phyloP scores from a whole-genome alignment of 192 early-diverging fungal species.

The Coemansia sp. region DNA sequence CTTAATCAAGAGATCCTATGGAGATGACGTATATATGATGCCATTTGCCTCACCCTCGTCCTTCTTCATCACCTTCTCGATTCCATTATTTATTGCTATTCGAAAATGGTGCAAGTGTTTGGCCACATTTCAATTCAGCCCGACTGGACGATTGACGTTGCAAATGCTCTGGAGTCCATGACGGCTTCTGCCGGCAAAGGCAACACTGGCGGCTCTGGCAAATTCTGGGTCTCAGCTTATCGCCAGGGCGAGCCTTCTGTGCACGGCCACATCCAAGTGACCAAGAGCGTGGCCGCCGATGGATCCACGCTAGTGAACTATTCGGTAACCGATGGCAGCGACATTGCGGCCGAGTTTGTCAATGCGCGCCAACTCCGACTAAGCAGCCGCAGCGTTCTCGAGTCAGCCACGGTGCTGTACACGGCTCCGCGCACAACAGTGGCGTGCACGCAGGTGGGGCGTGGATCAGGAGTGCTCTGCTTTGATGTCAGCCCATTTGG shows the following conservation, averaged over 20 bases:
- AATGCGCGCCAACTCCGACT: slow-evolving; percentile 22
- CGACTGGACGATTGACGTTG: slow-evolving; percentile 48
- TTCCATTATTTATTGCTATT: background rate
- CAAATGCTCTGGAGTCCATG: slow-evolving; percentile 20
- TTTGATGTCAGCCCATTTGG: slow-evolving; percentile 39
- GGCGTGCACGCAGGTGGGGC: slow-evolving; percentile 21
- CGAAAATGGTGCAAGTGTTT: slow-evolving; percentile 21
- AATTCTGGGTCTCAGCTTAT: slow-evolving; percentile 49
- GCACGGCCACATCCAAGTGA: slow-evolving; percentile 21
- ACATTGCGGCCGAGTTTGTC: slow-evolving; percentile 17
- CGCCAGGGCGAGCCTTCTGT: slow-evolving; percentile 20
- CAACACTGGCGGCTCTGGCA: slow-evolving; percentile 15
- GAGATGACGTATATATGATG: background rate
- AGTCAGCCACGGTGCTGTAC: slow-evolving; percentile 6
- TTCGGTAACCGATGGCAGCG: background rate
- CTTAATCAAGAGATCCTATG: too few species aligned
- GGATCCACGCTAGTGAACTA: slow-evolving; percentile 7
- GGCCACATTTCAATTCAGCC: slow-evolving; percentile 47
- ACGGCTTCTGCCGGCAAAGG: too few species aligned
- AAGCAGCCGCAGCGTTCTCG: slow-evolving; percentile 11
- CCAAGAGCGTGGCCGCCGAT: background rate
- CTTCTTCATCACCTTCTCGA: background rate
- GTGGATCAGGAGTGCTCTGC: slow-evolving; percentile 22
- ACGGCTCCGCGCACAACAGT: slow-evolving; percentile 17
- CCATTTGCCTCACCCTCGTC: background rate